Percentiles rank a stretch among this genome's conserved stretches.
phyloP scores from a whole-genome alignment of 2,329 filamentous ascomycete species.

The Alternaria conjuncta region DNA sequence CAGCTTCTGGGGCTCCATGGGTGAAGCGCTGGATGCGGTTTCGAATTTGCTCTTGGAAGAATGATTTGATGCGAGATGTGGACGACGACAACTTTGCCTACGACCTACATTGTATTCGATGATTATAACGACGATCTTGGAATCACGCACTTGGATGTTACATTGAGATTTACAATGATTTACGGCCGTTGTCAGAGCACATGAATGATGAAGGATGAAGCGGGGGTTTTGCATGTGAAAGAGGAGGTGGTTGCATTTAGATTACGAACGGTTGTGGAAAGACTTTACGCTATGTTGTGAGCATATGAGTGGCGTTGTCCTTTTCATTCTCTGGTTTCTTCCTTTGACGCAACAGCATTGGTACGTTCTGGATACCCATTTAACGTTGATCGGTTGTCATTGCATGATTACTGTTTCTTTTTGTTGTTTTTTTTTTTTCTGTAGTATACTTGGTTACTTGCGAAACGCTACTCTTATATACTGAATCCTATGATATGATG shows the following conservation, averaged over 20 bases:
- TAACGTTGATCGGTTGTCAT: neutral
- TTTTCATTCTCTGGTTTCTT: neutral
- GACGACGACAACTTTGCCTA: neutral
- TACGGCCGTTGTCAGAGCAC: neutral
- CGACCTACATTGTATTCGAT: neutral
- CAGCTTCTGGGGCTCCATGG: conserved; percentile 31
- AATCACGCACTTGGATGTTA: neutral
- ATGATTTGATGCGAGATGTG: neutral
- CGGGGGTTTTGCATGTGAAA: neutral
- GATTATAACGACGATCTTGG: neutral
- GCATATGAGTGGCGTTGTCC: neutral
- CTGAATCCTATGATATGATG: neutral
- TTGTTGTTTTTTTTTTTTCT: neutral
- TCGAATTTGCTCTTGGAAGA: conserved; percentile 16
- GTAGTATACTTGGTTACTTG: neutral
- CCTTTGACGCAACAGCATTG: conserved; percentile 1
- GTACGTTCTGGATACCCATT: conserved; percentile 6
- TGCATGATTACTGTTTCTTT: neutral
- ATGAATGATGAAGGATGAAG: neutral
- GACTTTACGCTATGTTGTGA: neutral
- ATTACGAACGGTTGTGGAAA: neutral
- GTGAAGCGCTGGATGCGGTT: conserved; percentile 28
- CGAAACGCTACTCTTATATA: neutral
- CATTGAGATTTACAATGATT: neutral
- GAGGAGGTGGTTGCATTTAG: neutral